Percentiles rank a stretch among this genome's conserved stretches.
These are phyloP conservation scores for Drechslerella dactyloides DNA, from an alignment of 2,329 filamentous ascomycete species.

Conservation along the genomic window DNA sequence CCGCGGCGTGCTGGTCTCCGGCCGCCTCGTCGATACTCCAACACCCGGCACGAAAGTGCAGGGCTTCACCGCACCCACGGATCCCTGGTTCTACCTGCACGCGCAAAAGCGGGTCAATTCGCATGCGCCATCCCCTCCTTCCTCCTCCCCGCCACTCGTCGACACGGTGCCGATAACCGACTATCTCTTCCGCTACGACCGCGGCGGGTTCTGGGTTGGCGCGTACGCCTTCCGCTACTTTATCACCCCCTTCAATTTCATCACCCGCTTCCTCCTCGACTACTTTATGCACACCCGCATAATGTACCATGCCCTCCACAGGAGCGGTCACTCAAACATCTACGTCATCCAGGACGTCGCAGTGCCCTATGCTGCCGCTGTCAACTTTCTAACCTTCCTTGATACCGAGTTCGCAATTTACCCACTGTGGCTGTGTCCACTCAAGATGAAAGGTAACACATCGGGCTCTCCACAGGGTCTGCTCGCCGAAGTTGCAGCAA, in stretches of 20 bases:
- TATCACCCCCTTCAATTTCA: slow-evolving; percentile 68
- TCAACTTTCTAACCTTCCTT: slow-evolving; percentile 58
- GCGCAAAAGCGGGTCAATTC: slow-evolving; percentile 63
- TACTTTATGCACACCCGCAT: slow-evolving; percentile 69
- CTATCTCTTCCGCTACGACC: slow-evolving; percentile 75
- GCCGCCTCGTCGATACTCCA: slow-evolving; percentile 64
- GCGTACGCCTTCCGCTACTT: slow-evolving; percentile 70
- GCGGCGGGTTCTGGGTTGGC: slow-evolving; percentile 73
- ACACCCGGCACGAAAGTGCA: slow-evolving; percentile 57
- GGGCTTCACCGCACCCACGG: slow-evolving; percentile 66
- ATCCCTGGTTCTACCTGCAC: slow-evolving; percentile 78
- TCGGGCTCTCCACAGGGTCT: slow-evolving; percentile 61
- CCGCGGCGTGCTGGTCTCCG: slow-evolving; percentile 68
- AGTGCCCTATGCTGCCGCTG: slow-evolving; percentile 32
- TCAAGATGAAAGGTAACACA: slow-evolving; percentile 60
- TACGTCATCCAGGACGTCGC: slow-evolving; percentile 51
- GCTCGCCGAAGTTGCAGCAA: slow-evolving; percentile 58
- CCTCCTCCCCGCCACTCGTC: slow-evolving; percentile 52
- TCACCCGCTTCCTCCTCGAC: slow-evolving; percentile 69
- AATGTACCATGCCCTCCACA: slow-evolving; percentile 71
- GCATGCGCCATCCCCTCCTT: slow-evolving; percentile 55
- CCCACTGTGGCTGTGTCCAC: slow-evolving; percentile 66
- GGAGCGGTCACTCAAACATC: slow-evolving; percentile 65
- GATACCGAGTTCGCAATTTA: slow-evolving; percentile 62
- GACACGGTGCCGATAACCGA: slow-evolving; percentile 69